These are phyloP conservation scores for Agroathelia rolfsii DNA, from an alignment of 1,284 basidiomycete genomes.

Conservation along the genomic window DNA sequence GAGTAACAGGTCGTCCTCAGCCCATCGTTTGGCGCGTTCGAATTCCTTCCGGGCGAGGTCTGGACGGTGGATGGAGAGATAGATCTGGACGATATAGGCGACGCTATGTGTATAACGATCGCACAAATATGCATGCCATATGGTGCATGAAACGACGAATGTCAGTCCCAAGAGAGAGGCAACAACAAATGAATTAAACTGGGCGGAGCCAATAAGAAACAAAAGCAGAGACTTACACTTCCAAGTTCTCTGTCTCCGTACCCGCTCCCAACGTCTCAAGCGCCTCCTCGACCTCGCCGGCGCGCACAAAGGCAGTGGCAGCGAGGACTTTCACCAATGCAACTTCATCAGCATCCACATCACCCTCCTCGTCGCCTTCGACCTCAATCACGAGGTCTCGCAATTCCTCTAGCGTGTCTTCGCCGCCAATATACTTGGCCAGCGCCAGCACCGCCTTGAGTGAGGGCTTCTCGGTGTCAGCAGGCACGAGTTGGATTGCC, in stretches of 20 bases:
- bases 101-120: too few relatives aligned
- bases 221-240: slow-evolving; percentile 55
- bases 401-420: slow-evolving; percentile 64
- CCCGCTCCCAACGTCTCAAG: slow-evolving; percentile 74
- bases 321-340: slow-evolving; percentile 69
- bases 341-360: slow-evolving; percentile 52
- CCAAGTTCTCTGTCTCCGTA: slow-evolving; percentile 66
- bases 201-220: not conserved
- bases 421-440: slow-evolving; percentile 50
- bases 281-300: slow-evolving; percentile 84
- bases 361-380: slow-evolving; percentile 75
- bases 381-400: slow-evolving; percentile 81
- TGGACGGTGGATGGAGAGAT: slow-evolving; percentile 74
- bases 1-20: slow-evolving; percentile 82
- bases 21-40: slow-evolving; percentile 71
- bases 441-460: slow-evolving; percentile 66
- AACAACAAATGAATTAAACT: too few relatives aligned
- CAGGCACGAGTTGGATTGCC: slow-evolving; percentile 45
- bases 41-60: slow-evolving; percentile 84
- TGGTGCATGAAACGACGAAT: too few relatives aligned
- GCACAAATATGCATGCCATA: too few relatives aligned
- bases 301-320: slow-evolving; percentile 74
- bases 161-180: too few relatives aligned
- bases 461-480: slow-evolving; percentile 53
- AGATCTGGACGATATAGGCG: slow-evolving; percentile 74